A percentile compares a stretch with the other conserved stretches of the same genome.
phyloP scores from a whole-genome alignment of 2,329 filamentous ascomycete species.

The Pseudocercospora pini-densiflorae region DNA sequence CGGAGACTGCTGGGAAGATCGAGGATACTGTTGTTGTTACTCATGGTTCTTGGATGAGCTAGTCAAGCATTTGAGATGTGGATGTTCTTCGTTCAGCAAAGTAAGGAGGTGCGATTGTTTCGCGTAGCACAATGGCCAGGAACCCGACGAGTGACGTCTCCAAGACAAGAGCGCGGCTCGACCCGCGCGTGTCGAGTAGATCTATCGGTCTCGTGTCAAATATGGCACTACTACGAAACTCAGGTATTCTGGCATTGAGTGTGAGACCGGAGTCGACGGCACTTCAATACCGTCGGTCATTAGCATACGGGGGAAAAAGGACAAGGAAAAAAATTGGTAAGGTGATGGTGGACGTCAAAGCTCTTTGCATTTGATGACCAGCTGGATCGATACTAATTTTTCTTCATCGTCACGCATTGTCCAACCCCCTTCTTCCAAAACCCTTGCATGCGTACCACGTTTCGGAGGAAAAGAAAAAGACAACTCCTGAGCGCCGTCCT shows the following conservation, averaged over 20 bases:
- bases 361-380: constrained; percentile 16
- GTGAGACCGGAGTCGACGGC: neutral
- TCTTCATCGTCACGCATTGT: constrained; percentile 11
- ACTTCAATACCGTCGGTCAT: neutral
- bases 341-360: constrained; percentile 12
- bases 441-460: constrained; percentile 12
- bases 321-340: constrained; percentile 16
- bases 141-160: neutral
- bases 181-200: neutral
- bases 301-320: neutral
- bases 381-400: neutral
- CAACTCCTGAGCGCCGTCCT: constrained; percentile 17
- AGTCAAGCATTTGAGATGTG: neutral
- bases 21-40: constrained; percentile 30
- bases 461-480: constrained; percentile 12
- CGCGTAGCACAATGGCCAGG: neutral
- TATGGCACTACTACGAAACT: neutral
- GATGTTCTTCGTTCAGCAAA: neutral
- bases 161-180: neutral
- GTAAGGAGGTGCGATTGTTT: neutral
- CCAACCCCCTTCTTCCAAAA: constrained; percentile 12
- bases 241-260: constrained; percentile 3
- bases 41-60: neutral
- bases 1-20: constrained; percentile 58
- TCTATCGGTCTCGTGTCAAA: neutral